Base-by-base conservation (phyloP, 2,329 filamentous ascomycete genomes). In the Arthrobotrys sphaeroides region DNA sequence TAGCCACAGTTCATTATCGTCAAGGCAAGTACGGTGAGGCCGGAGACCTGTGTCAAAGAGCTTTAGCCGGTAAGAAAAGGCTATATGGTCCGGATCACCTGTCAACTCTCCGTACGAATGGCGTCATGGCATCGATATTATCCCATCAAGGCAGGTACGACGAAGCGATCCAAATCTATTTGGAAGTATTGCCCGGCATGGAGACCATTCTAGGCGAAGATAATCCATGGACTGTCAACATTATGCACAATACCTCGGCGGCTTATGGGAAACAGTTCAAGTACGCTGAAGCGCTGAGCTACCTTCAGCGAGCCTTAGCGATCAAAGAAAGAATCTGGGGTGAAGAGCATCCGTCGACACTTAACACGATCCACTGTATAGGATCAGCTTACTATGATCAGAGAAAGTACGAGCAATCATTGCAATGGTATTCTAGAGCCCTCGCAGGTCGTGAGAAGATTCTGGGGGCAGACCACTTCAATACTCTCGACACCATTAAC, bases 361-460 rank as follows among this genome's bases (percentile, higher is more conserved):
- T 51, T 12, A 0, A 1, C 1, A 45, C 57, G 1, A 1, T 64
- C 1, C 5, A 26, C 13, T 16, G 10, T 16, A 40, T 64, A 4
- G 60, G 42, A 5, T 2, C 20, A 4, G 20, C 20, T 10, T 22
- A 28, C 13, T 4, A 22, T 6, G n/a, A 18, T 1, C 38, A 33
- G 18, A 24, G 40, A 3, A 9, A 38, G 10, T 9, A 26, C n/a
- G 36, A 36, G 2, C 22, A 73, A 28, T 70, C 77, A 0, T 40
- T 78, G 22, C 31, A 78, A 13, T 59, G 55, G 33, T 75, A 69
- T 9, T 22, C 68, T 20, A 68, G 43, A n/a, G 62, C 65, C 2
- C 31, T 69, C 6, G 42, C 26, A 22, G 36, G 49, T 1, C 42
- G 40, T 20, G 69, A 78, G 33, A 73, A 33, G 9, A n/a, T n/a